Evolutionary conservation across 352 stramenopile genomes (phyloP).

Genomic region (Pythium plurisporium): DNA sequence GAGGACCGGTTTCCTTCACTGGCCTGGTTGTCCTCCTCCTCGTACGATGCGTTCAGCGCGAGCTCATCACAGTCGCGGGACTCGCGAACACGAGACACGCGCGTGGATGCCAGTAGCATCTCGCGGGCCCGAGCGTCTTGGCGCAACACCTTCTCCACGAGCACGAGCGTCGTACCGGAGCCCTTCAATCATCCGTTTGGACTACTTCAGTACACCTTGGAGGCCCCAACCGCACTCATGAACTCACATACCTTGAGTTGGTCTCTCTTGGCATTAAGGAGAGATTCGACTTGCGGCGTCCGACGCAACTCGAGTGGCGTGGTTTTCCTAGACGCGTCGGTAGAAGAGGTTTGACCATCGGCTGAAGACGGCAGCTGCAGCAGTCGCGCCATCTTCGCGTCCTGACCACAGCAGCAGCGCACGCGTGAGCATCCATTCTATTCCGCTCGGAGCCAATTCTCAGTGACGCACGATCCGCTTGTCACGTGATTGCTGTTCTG

Average conservation of each 20-base stretch:
- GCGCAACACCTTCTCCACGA: constrained; percentile 22
- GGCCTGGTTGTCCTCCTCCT: background rate
- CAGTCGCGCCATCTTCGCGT: constrained; percentile 19
- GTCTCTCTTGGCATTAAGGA: constrained; percentile 2
- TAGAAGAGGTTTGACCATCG: background rate
- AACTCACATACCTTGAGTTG: constrained; percentile 35
- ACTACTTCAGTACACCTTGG: background rate
- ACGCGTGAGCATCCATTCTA: background rate
- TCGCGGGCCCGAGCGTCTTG: constrained; percentile 35
- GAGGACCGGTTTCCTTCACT: background rate
- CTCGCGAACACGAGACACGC: background rate
- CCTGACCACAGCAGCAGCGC: background rate
- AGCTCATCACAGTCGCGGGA: constrained; percentile 3
- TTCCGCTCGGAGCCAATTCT: background rate
- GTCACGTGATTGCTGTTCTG: constrained; percentile 20
- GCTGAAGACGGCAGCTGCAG: constrained; percentile 1
- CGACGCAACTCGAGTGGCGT: background rate
- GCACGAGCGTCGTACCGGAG: background rate
- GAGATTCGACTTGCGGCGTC: background rate
- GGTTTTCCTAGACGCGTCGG: background rate
- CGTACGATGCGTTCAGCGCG: background rate
- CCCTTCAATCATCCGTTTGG: background rate
- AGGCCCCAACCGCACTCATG: background rate
- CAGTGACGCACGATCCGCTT: constrained; percentile 27
- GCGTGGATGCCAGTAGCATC: constrained; percentile 32